These are phyloP conservation scores for Backusella psychrophila DNA, from an alignment of 192 early-diverging fungal genomes.

Conservation along the genomic window DNA sequence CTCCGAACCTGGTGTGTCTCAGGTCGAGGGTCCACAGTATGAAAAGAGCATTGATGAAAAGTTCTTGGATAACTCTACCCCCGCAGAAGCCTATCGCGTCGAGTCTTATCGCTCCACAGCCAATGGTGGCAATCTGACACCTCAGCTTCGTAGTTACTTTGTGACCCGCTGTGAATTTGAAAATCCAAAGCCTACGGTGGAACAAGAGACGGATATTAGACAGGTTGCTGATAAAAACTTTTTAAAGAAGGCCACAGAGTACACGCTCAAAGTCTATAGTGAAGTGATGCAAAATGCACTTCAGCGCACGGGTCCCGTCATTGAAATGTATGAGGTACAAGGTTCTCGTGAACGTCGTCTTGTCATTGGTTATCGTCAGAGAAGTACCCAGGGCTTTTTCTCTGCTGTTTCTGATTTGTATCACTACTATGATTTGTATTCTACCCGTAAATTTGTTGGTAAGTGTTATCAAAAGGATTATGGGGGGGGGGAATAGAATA, in stretches of 20 bases:
- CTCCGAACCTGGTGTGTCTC: conserved; percentile 89
- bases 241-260: conserved; percentile 90
- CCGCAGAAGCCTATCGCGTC: conserved; percentile 79
- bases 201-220: conserved; percentile 72
- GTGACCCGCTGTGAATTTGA: conserved; percentile 90
- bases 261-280: conserved; percentile 87
- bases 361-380: conserved; percentile 89
- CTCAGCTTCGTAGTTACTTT: conserved; percentile 95
- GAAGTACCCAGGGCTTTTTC: conserved; percentile 89
- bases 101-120: conserved; percentile 92
- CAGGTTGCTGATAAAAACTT: conserved; percentile 90
- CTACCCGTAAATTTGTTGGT: conserved; percentile 95
- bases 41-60: conserved; percentile 88
- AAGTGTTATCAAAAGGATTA: conserved; percentile 16
- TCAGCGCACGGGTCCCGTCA: conserved; percentile 85
- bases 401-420: conserved; percentile 96
- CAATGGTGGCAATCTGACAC: conserved; percentile 60
- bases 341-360: conserved; percentile 85
- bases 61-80: conserved; percentile 81
- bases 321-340: conserved; percentile 89
- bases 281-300: conserved; percentile 86
- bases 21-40: conserved; percentile 77
- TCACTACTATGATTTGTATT: conserved; percentile 96
- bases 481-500: background rate
- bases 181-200: conserved; percentile 70